These are phyloP conservation scores for Leishmania amazonensis DNA, from an alignment of 208 protist genomes.

Conservation along the genomic window DNA sequence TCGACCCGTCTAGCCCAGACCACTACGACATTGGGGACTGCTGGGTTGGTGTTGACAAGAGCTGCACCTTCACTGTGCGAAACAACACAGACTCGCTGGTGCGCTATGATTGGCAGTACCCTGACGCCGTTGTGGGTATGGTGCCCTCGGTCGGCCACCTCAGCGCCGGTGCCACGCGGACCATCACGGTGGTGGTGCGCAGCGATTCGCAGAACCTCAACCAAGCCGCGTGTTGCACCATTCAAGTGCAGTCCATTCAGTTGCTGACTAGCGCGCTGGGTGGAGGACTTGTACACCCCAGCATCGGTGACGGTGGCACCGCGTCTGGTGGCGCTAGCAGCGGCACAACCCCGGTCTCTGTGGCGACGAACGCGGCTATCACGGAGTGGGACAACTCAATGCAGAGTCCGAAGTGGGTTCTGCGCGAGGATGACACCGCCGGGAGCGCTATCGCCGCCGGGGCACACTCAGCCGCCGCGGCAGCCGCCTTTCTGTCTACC, in stretches of 20 bases:
- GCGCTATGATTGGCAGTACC: slow-evolving; percentile 82
- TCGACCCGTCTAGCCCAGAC: slow-evolving; percentile 81
- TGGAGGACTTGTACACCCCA: neutral
- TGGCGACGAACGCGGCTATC: slow-evolving; percentile 13
- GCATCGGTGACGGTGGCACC: slow-evolving; percentile 7
- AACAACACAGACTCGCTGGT: slow-evolving; percentile 80
- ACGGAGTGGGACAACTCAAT: slow-evolving; percentile 75
- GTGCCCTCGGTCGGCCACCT: slow-evolving; percentile 66
- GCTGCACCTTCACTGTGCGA: slow-evolving; percentile 72
- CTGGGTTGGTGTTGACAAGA: slow-evolving; percentile 64
- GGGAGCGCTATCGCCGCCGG: slow-evolving; percentile 13
- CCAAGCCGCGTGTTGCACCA: slow-evolving; percentile 15
- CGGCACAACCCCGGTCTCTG: neutral
- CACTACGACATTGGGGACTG: slow-evolving; percentile 89
- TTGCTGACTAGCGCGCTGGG: neutral
- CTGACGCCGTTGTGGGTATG: slow-evolving; percentile 31
- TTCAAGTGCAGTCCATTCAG: slow-evolving; percentile 37
- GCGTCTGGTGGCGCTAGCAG: neutral
- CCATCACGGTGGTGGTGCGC: slow-evolving; percentile 50
- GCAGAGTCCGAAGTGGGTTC: slow-evolving; percentile 64
- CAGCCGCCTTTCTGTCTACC: slow-evolving; percentile 23
- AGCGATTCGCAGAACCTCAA: slow-evolving; percentile 29
- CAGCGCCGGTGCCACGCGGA: slow-evolving; percentile 42
- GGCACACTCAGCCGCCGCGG: slow-evolving; percentile 10
- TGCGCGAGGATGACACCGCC: slow-evolving; percentile 37